phyloP scores from a whole-genome alignment of 2,329 filamentous ascomycete species.

The Colletotrichum paranaense region DNA sequence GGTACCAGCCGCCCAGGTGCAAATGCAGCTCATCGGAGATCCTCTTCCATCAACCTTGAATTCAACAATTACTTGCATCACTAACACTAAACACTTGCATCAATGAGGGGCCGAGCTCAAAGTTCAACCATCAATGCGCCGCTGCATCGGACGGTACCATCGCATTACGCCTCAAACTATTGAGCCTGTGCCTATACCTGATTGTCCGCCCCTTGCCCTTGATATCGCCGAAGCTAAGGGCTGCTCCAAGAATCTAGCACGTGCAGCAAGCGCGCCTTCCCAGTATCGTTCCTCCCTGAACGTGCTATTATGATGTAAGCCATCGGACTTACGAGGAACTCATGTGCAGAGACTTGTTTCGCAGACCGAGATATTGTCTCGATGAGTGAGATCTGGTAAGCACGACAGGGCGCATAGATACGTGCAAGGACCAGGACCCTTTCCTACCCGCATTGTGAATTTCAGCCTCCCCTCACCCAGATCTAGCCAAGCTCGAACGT shows the following conservation, averaged over 20 bases:
- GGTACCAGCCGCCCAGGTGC: background rate
- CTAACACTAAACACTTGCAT: background rate
- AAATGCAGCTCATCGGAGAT: background rate
- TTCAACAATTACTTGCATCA: slow-evolving; percentile 20
- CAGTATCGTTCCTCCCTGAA: background rate
- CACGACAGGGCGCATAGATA: slow-evolving; percentile 1
- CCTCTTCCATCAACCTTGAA: background rate
- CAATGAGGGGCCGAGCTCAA: slow-evolving; percentile 24
- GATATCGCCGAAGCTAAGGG: slow-evolving; percentile 24
- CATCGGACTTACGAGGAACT: background rate
- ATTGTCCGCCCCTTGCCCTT: background rate
- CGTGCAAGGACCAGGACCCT: slow-evolving; percentile 10
- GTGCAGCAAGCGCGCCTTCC: slow-evolving; percentile 5
- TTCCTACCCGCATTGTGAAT: background rate
- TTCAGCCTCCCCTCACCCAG: background rate
- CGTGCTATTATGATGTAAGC: background rate
- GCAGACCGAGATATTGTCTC: background rate
- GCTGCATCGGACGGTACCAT: slow-evolving; percentile 14
- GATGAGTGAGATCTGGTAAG: slow-evolving; percentile 7
- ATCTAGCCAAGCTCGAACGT: too few species aligned
- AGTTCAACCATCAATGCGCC: background rate
- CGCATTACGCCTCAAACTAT: background rate
- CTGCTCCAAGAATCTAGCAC: slow-evolving; percentile 7
- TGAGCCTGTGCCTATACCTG: background rate
- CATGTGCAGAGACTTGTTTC: background rate